Evolutionary conservation across 2,329 filamentous ascomycete genomes (phyloP).

Genomic region (Pseudocercospora crystallina): DNA sequence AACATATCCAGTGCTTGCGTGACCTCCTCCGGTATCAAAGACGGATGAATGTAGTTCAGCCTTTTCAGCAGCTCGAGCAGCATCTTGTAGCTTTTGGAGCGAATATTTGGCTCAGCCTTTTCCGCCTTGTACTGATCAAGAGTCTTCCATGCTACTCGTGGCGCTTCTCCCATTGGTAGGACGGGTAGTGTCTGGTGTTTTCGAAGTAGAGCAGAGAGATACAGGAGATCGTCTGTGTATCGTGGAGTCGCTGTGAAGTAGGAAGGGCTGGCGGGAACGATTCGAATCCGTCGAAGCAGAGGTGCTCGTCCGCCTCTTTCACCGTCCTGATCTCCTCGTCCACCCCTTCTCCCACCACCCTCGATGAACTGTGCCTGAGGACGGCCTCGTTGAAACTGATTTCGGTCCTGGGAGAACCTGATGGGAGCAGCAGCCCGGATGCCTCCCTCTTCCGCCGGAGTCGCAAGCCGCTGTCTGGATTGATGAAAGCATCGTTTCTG

Average conservation of each 20-base stretch:
- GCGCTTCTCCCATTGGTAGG: constrained; percentile 63
- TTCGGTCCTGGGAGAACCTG: constrained; percentile 24
- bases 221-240: constrained; percentile 82
- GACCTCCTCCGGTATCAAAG: constrained; percentile 71
- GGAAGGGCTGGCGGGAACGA: constrained; percentile 82
- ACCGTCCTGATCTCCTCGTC: no score
- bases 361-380: constrained; percentile 21
- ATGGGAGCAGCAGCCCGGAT: constrained; percentile 33
- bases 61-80: constrained; percentile 74
- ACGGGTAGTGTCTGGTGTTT: constrained; percentile 73
- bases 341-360: background rate
- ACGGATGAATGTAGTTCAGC: constrained; percentile 81
- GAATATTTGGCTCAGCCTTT: constrained; percentile 67
- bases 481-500: constrained; percentile 25
- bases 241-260: constrained; percentile 86
- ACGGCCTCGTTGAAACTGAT: constrained; percentile 21
- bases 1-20: constrained; percentile 65
- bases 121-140: constrained; percentile 71
- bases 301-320: constrained; percentile 14
- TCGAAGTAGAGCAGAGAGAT: constrained; percentile 68
- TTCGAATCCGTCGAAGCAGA: constrained; percentile 54
- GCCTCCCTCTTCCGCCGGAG: constrained; percentile 20
- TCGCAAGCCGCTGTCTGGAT: constrained; percentile 29
- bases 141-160: constrained; percentile 77
- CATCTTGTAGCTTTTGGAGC: constrained; percentile 73